Base-by-base conservation (phyloP, 257 asterid genomes). In the Solanum sejunctum region DNA sequence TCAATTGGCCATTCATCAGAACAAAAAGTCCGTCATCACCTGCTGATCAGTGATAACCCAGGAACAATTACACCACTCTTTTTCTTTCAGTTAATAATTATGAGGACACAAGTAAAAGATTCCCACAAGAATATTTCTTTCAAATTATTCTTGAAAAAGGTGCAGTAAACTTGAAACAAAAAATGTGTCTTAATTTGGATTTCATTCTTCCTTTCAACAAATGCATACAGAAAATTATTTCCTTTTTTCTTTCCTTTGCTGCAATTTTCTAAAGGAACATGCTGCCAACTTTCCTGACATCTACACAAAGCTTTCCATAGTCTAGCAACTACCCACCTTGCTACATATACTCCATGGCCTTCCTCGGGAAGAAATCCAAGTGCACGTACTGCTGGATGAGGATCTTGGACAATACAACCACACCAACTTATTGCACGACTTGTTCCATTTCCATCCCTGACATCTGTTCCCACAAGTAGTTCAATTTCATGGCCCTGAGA, bases 341-440 rank as follows among this genome's bases (percentile, higher is more conserved):
- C 92, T 83, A 95, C 99, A 86, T 97, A 97, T 60, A 97, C 99
- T 2, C 99, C 98, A 73, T 97, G 99, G 84, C 99, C 99, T 88
- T 97, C 98, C 83, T 93, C 92, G 41, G 99, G 99, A 73, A 97
- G 94, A 90, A 90, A 97, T 82, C 99, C 99, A 87, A 97, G 99
- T 84, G 98, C 98, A 85, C 98, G 97, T 20, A 97, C 99, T 45
- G 98, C 98, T 16, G 95, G 86, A 89, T 97, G 98, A 80, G 99
- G 97, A 84, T 95, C 97, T 86, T 97, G 99, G 26, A 97, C 93
- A 84, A 94, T 93, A 89, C 94, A 91, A 15, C 99, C 99, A 82
- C 98, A 95, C 99, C 99, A 97, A 88, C 93, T 94, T 84, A 95
- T 89, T 60, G 94, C 98, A 61, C 96, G 96, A 45, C 94, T 86